phyloP scores from a whole-genome alignment of 768 basidiomycete genomes.

The Suillus americanus region DNA sequence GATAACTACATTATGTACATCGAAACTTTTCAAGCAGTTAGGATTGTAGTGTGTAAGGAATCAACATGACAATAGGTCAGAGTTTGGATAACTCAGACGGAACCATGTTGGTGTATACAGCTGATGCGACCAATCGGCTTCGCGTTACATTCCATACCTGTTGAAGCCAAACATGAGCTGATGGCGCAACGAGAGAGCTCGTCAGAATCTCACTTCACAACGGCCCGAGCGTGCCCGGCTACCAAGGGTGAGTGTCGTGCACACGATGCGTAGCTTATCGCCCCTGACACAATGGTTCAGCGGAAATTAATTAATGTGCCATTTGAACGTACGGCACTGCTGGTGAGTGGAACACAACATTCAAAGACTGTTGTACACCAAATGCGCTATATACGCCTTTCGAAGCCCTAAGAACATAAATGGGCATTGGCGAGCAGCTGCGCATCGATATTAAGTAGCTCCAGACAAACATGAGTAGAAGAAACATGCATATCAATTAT shows the following conservation, averaged over 20 bases:
- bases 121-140: constrained; percentile 53
- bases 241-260: constrained; percentile 51
- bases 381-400: constrained; percentile 24
- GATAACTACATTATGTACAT: background rate
- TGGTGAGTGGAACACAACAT: constrained; percentile 44
- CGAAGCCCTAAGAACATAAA: constrained; percentile 34
- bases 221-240: constrained; percentile 46
- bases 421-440: constrained; percentile 44
- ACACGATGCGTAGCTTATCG: constrained; percentile 51
- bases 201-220: constrained; percentile 40
- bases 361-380: constrained; percentile 47
- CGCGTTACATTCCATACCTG: constrained; percentile 59
- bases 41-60: background rate
- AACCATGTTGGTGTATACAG: constrained; percentile 52
- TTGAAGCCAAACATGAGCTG: background rate
- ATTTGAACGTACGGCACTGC: constrained; percentile 36
- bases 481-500: constrained; percentile 47
- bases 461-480: background rate
- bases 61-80: background rate
- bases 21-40: background rate
- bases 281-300: constrained; percentile 31
- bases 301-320: background rate
- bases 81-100: constrained; percentile 35
- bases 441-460: background rate
- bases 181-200: background rate